Conservation (phyloP, 148 eudicot species). For the Spergularia bocconei region DNA sequence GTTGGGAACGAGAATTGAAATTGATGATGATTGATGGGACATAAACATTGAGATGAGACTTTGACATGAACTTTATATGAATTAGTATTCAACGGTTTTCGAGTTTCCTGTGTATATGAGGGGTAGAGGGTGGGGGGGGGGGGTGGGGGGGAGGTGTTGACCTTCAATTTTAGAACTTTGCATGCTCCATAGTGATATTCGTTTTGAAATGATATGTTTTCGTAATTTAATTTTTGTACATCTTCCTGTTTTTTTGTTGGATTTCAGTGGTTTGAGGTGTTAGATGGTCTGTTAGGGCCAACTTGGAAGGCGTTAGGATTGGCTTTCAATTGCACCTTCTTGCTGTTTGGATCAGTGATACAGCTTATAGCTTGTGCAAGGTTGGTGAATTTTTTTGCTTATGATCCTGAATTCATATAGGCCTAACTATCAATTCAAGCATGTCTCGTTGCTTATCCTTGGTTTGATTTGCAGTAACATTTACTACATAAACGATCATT, state of each 20-base stretch:
- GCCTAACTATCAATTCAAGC: neutral
- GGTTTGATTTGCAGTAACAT: constrained; percentile 48
- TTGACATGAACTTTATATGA: no score
- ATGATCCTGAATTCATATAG: neutral
- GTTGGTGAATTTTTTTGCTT: constrained; percentile 24
- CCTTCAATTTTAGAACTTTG: no score
- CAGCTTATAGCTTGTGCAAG: constrained; percentile 86
- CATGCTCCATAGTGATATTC: no score
- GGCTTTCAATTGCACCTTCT: constrained; percentile 65
- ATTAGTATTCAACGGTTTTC: no score
- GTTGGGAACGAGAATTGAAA: no score
- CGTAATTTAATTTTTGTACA: neutral
- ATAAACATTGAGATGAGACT: no score
- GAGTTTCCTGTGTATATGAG: no score
- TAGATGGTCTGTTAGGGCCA: constrained; percentile 66
- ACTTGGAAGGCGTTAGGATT: constrained; percentile 58
- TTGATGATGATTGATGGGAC: no score
- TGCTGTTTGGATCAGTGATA: constrained; percentile 70
- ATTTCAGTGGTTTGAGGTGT: constrained; percentile 73
- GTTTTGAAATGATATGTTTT: neutral
- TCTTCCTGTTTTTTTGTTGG: neutral
- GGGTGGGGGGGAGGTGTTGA: no score
- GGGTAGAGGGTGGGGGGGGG: no score
- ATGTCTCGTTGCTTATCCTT: neutral
- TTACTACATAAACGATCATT: constrained; percentile 59